These are phyloP conservation scores for Rheum nobile DNA, from an alignment of 148 eudicot species.

Conservation along the genomic window DNA sequence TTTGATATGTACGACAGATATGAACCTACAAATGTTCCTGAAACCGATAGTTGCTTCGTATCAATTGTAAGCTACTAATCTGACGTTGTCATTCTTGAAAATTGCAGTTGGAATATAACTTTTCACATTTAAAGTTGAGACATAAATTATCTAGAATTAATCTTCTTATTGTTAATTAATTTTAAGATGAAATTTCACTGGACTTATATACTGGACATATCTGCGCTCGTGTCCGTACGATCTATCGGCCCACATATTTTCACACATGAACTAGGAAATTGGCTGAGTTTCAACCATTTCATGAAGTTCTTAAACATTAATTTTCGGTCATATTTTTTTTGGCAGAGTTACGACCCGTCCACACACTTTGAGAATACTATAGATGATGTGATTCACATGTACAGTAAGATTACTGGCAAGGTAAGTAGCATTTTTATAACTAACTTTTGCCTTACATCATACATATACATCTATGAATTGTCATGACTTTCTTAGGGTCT, in stretches of 20 bases:
- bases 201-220: too few species aligned
- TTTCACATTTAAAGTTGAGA: too few species aligned
- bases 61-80: conserved; percentile 46
- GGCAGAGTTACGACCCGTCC: conserved; percentile 69
- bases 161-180: too few species aligned
- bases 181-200: too few species aligned
- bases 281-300: background rate
- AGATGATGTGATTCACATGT: conserved; percentile 54
- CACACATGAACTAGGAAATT: too few species aligned
- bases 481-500: too few species aligned
- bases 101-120: too few species aligned
- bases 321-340: background rate
- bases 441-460: too few species aligned
- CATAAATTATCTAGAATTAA: too few species aligned
- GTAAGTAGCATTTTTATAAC: conserved; percentile 16
- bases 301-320: background rate
- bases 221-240: too few species aligned
- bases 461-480: too few species aligned
- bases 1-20: conserved; percentile 86
- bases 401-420: conserved; percentile 69
- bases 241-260: too few species aligned
- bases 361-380: conserved; percentile 77
- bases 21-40: conserved; percentile 42
- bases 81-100: background rate
- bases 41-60: conserved; percentile 67